Evolutionary conservation across 2,329 filamentous ascomycete species (phyloP).

Genomic region (Celoporthe dispersa): DNA sequence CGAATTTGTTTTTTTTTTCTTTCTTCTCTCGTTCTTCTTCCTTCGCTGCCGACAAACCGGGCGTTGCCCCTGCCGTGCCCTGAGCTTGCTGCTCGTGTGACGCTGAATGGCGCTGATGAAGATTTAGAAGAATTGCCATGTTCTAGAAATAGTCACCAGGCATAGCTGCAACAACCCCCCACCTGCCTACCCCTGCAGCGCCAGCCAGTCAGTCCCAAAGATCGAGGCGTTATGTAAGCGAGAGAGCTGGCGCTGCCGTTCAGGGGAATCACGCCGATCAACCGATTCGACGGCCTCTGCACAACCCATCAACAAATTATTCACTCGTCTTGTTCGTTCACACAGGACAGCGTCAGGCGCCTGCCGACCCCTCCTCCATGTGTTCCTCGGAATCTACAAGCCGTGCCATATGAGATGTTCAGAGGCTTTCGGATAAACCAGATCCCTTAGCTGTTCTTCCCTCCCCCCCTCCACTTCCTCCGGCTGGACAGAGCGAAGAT

Average conservation of each 20-base stretch:
- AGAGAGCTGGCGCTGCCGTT: neutral
- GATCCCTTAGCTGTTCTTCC: constrained; percentile 19
- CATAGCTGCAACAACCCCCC: neutral
- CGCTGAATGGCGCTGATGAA: neutral
- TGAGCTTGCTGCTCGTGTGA: neutral
- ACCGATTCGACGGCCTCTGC: constrained; percentile 4
- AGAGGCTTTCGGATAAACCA: constrained; percentile 29
- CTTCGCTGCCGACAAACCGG: too few relatives aligned
- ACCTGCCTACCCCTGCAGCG: neutral
- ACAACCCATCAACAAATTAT: neutral
- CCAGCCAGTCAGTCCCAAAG: too few relatives aligned
- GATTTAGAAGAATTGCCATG: neutral
- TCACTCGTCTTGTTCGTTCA: neutral
- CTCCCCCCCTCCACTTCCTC: neutral
- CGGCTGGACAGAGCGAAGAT: constrained; percentile 44
- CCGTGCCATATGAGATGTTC: constrained; percentile 27
- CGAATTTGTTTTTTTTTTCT: too few relatives aligned
- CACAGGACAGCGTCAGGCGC: neutral
- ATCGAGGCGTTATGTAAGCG: constrained; percentile 1
- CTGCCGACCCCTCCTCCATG: constrained; percentile 16
- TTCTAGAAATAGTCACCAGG: neutral
- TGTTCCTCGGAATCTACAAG: constrained; percentile 8
- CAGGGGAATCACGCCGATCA: neutral
- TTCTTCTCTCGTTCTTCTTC: too few relatives aligned
- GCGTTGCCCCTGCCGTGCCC: neutral